A percentile compares a stretch with the other conserved stretches of the same genome.
Conservation (phyloP, 768 basidiomycete species). For the Mycena galericulata region DNA sequence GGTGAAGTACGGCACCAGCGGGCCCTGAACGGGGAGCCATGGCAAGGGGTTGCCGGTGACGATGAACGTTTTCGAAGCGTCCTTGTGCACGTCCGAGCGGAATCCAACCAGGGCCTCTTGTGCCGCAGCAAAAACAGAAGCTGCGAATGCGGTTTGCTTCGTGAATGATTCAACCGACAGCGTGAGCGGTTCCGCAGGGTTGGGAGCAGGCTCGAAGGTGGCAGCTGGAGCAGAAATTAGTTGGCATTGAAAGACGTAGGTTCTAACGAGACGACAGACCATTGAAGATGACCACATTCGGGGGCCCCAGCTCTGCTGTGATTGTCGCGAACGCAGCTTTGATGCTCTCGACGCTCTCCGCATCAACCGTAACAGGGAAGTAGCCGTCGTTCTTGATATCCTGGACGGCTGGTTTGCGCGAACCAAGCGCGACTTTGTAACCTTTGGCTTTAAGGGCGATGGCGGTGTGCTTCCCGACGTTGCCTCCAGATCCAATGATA, state of each 20-base stretch:
- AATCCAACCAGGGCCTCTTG: slow-evolving; percentile 44
- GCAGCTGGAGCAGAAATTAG: slow-evolving; percentile 27
- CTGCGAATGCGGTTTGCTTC: slow-evolving; percentile 25
- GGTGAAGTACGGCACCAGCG: slow-evolving; percentile 27
- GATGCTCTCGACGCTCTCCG: slow-evolving; percentile 47
- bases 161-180: slow-evolving; percentile 38
- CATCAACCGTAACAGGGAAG: slow-evolving; percentile 54
- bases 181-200: slow-evolving; percentile 37
- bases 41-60: slow-evolving; percentile 47
- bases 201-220: slow-evolving; percentile 23
- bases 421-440: slow-evolving; percentile 46
- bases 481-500: slow-evolving; percentile 46
- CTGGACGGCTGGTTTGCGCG: slow-evolving; percentile 39
- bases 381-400: slow-evolving; percentile 32
- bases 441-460: slow-evolving; percentile 42
- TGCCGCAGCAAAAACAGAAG: slow-evolving; percentile 40
- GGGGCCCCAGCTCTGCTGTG: slow-evolving; percentile 50
- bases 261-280: slow-evolving; percentile 39
- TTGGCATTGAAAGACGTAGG: not conserved
- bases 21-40: slow-evolving; percentile 27
- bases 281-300: slow-evolving; percentile 61
- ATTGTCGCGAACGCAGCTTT: slow-evolving; percentile 50
- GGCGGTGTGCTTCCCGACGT: slow-evolving; percentile 44
- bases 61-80: slow-evolving; percentile 46
- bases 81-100: slow-evolving; percentile 32